A percentile compares a stretch with the other conserved stretches of the same genome.
phyloP scores from a whole-genome alignment of 2,329 filamentous ascomycete genomes.

The Xenosphaeropsis pyriputrescens region DNA sequence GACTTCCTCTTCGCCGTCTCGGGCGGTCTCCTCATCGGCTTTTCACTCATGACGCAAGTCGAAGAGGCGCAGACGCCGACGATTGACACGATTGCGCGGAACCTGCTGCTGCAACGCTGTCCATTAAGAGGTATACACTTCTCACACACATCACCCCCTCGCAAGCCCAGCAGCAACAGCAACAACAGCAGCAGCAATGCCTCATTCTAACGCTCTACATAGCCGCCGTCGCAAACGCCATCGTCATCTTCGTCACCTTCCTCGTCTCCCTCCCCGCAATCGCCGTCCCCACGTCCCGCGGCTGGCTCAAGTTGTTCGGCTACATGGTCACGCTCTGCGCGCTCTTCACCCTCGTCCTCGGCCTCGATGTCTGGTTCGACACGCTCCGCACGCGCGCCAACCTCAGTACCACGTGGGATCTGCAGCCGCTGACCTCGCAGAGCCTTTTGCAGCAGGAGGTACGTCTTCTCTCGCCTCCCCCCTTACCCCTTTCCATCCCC shows the following conservation, averaged over 20 bases:
- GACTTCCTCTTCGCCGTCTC: slow-evolving; percentile 35
- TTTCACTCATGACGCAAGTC: slow-evolving; percentile 32
- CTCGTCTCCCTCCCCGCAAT: slow-evolving; percentile 57
- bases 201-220: neutral
- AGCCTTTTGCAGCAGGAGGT: slow-evolving; percentile 58
- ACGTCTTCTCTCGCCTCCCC: slow-evolving; percentile 11
- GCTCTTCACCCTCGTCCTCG: slow-evolving; percentile 50
- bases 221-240: slow-evolving; percentile 59
- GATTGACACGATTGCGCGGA: slow-evolving; percentile 30
- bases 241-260: slow-evolving; percentile 59
- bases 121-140: slow-evolving; percentile 35
- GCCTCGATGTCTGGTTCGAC: slow-evolving; percentile 56
- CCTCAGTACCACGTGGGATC: slow-evolving; percentile 44
- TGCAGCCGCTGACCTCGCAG: slow-evolving; percentile 41
- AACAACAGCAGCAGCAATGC: no score
- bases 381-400: slow-evolving; percentile 54
- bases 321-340: slow-evolving; percentile 47
- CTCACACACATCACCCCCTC: no score
- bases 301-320: slow-evolving; percentile 56
- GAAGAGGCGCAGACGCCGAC: slow-evolving; percentile 25
- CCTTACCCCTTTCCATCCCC: no score
- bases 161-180: no score
- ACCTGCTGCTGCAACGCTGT: slow-evolving; percentile 33
- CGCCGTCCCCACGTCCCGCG: slow-evolving; percentile 46
- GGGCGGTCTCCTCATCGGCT: slow-evolving; percentile 34